Conservation (phyloP, 2,329 filamentous ascomycete species). For the Ophiobolus disseminans region DNA sequence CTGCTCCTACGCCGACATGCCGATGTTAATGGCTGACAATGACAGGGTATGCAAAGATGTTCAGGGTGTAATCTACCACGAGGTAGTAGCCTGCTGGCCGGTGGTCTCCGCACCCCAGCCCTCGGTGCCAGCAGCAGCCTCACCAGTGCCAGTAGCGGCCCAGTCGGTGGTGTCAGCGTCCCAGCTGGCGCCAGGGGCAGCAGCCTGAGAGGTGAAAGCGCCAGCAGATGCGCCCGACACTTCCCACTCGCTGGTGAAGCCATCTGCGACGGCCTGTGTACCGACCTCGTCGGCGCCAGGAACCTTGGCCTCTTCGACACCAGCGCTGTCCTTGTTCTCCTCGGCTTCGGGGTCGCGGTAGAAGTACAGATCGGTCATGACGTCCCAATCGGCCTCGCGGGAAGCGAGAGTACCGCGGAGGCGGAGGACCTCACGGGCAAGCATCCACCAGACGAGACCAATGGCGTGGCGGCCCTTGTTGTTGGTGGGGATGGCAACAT, state of each 20-base stretch:
- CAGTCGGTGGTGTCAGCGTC: slow-evolving; percentile 72
- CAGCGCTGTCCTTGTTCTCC: slow-evolving; percentile 92
- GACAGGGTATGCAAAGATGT: slow-evolving; percentile 44
- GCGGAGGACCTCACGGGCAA: slow-evolving; percentile 98
- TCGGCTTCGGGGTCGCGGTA: slow-evolving; percentile 99
- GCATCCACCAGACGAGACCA: slow-evolving; percentile 98
- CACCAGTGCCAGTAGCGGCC: slow-evolving; percentile 65
- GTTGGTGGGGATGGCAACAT: slow-evolving; percentile 99
- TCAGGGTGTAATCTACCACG: slow-evolving; percentile 53
- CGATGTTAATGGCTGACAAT: slow-evolving; percentile 29
- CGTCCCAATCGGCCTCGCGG: slow-evolving; percentile 97
- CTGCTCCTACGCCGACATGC: slow-evolving; percentile 42
- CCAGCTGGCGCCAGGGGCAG: slow-evolving; percentile 67
- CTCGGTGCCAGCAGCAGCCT: slow-evolving; percentile 56
- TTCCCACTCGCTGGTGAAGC: slow-evolving; percentile 88
- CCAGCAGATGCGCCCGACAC: slow-evolving; percentile 70
- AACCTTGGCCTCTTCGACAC: slow-evolving; percentile 83
- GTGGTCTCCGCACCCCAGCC: slow-evolving; percentile 58
- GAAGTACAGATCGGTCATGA: slow-evolving; percentile 99
- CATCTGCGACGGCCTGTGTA: slow-evolving; percentile 76
- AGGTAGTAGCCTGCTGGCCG: slow-evolving; percentile 41
- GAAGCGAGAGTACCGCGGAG: slow-evolving; percentile 95
- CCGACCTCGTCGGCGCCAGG: slow-evolving; percentile 85
- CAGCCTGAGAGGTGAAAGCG: slow-evolving; percentile 64
- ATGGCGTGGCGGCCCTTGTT: slow-evolving; percentile 99